Evolutionary conservation across 2,329 filamentous ascomycete genomes (phyloP).

Genomic region (Stagonosporopsis tanaceti): DNA sequence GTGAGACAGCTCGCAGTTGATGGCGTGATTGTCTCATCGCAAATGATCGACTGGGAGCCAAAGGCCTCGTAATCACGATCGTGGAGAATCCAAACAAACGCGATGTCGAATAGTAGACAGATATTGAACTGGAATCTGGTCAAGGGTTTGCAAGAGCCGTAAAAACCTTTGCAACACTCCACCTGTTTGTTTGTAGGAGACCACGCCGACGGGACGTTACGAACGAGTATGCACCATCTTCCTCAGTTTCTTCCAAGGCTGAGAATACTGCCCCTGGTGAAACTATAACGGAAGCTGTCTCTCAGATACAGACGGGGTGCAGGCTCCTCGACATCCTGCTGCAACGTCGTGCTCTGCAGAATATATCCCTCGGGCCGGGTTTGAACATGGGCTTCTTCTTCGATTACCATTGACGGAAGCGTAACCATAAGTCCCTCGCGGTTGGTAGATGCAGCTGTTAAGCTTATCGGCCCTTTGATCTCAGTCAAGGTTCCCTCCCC

Average conservation of each 20-base stretch:
- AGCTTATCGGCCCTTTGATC: slow-evolving; percentile 18
- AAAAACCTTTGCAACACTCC: too few relatives aligned
- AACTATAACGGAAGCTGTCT: slow-evolving; percentile 33
- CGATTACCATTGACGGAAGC: slow-evolving; percentile 7
- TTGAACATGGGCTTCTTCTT: slow-evolving; percentile 12
- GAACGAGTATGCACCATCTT: background rate
- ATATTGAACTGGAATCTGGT: too few relatives aligned
- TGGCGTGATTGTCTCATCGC: too few relatives aligned
- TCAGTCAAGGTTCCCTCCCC: slow-evolving; percentile 21
- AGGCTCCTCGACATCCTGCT: slow-evolving; percentile 26
- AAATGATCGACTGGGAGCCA: too few relatives aligned
- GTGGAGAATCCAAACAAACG: too few relatives aligned
- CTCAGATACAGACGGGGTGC: slow-evolving; percentile 30
- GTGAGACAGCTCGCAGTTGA: too few relatives aligned
- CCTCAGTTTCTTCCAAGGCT: slow-evolving; percentile 21
- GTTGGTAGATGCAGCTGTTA: background rate
- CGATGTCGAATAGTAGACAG: too few relatives aligned
- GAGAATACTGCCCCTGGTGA: slow-evolving; percentile 29
- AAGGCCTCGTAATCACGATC: too few relatives aligned
- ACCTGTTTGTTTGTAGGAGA: too few relatives aligned
- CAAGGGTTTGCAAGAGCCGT: too few relatives aligned
- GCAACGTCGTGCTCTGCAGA: slow-evolving; percentile 28
- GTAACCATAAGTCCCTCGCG: slow-evolving; percentile 2
- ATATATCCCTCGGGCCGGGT: slow-evolving; percentile 20
- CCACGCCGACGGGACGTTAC: too few relatives aligned